Evolutionary conservation across 2,329 filamentous ascomycete species (phyloP).

Genomic region (Diaporthe citrichinensis): DNA sequence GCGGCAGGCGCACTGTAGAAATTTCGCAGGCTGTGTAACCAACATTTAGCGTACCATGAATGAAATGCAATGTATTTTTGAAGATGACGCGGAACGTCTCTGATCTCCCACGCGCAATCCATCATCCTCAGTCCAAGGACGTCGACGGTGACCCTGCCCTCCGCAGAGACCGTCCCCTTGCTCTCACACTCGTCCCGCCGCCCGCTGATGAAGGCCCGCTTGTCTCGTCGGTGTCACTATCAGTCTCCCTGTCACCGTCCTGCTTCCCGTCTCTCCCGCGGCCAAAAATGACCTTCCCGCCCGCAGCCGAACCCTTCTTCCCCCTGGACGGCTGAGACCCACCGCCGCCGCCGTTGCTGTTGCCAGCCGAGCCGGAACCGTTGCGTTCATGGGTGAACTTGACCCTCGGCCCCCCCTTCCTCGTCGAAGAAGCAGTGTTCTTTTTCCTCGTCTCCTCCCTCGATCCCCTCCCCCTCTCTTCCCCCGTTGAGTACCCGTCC

Average conservation of each 20-base stretch:
- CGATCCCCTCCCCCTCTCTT: background rate
- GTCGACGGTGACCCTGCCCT: conserved; percentile 15
- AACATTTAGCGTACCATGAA: background rate
- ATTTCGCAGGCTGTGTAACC: background rate
- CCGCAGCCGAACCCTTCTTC: background rate
- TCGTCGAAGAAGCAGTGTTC: background rate
- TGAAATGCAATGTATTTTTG: background rate
- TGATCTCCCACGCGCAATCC: background rate
- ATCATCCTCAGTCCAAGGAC: background rate
- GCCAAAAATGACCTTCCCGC: conserved; percentile 6
- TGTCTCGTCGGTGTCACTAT: background rate
- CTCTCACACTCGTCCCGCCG: background rate
- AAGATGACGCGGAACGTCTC: background rate
- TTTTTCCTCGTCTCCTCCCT: background rate
- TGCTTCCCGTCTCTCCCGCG: background rate
- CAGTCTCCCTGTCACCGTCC: background rate
- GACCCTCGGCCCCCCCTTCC: background rate
- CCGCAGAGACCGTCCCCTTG: background rate
- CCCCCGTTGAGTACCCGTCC: background rate
- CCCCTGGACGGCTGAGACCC: background rate
- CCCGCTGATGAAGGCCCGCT: background rate
- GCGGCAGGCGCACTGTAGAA: background rate
- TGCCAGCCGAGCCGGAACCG: background rate
- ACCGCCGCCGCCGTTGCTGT: background rate
- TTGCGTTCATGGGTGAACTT: background rate